phyloP scores from a whole-genome alignment of 2,329 filamentous ascomycete genomes.

The Monilinia polystroma region DNA sequence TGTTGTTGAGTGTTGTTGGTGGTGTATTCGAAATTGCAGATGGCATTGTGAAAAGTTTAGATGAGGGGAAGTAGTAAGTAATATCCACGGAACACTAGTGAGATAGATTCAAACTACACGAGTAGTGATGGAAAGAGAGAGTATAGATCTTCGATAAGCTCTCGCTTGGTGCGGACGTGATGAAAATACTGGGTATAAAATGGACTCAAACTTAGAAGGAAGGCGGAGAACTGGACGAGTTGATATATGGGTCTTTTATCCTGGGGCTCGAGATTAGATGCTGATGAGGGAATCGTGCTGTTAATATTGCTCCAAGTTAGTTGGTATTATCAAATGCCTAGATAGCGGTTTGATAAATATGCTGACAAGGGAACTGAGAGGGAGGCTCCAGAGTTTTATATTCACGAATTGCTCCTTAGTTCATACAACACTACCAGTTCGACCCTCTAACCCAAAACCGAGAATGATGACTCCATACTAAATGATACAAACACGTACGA shows the following conservation, averaged over 20 bases:
- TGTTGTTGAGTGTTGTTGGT: constrained; percentile 39
- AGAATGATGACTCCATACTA: constrained; percentile 9
- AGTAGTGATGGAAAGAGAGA: background rate
- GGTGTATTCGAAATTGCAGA: constrained; percentile 38
- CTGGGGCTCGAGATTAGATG: background rate
- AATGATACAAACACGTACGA: constrained; percentile 2
- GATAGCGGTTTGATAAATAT: background rate
- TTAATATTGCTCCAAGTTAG: background rate
- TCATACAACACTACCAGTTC: background rate
- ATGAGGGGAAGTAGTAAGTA: background rate
- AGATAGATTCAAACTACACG: constrained; percentile 4
- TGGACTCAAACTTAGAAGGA: background rate
- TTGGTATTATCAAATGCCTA: background rate
- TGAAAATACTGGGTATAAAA: background rate
- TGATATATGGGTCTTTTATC: constrained; percentile 10
- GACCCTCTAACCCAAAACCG: background rate
- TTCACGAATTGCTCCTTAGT: background rate
- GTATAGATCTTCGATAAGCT: background rate
- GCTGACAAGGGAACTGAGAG: background rate
- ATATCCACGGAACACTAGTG: background rate
- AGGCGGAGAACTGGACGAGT: constrained; percentile 2
- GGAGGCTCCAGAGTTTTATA: constrained; percentile 2
- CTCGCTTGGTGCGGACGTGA: background rate
- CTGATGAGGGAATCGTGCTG: background rate
- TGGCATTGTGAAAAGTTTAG: constrained; percentile 42